Base-by-base conservation (phyloP, 2,329 filamentous ascomycete genomes). In the Arthrinium puccinioides region DNA sequence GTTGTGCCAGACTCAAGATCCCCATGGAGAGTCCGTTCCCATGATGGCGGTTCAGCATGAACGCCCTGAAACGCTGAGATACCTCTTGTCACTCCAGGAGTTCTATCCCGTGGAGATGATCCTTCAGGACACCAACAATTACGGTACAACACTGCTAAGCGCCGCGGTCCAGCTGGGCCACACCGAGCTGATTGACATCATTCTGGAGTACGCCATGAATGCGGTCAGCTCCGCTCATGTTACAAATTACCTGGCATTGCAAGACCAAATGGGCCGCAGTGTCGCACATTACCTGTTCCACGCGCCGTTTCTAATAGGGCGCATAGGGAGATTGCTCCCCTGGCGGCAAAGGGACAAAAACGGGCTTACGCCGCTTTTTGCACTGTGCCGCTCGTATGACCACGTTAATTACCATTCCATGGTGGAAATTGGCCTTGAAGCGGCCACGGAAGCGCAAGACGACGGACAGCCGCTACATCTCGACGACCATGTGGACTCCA, bases 261-360 rank as follows among this genome's bases (percentile, higher is more conserved):
- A 90, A 51, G 92, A 98, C 54, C 78, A 75, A 25, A 83, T 88
- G 67, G 92, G 90, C 16, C 81, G 92, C 49, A 94, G 88, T 44
- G 76, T 87, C 36, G 92, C 84, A n/a, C 92, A 98, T 60, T 98
- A 98, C 58, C 71, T 98, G 13, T 98, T 98, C 64, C 85, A 95
- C 53, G 82, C 87, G 8, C 92, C 92, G 3, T 72, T 76, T 37
- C 68, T 98, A 15, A 92, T 98, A 47, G 66, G 70, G 30, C 73
- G 75, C 38, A 82, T 97, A 42, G 89, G 88, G 3, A 72, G 74
- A 42, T 63, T 90, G 46, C 68, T 98, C 37, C 85, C 87, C 8
- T 98, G 92, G 92, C 76, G 79, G 40, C 79, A 94, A 59, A 87
- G 83, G 48, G 92, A 98, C 60, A 94, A 88, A 57, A 96, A 97